Base-by-base conservation (phyloP, 805 yeast genomes). In the Diddensiella caesifluorescens region DNA sequence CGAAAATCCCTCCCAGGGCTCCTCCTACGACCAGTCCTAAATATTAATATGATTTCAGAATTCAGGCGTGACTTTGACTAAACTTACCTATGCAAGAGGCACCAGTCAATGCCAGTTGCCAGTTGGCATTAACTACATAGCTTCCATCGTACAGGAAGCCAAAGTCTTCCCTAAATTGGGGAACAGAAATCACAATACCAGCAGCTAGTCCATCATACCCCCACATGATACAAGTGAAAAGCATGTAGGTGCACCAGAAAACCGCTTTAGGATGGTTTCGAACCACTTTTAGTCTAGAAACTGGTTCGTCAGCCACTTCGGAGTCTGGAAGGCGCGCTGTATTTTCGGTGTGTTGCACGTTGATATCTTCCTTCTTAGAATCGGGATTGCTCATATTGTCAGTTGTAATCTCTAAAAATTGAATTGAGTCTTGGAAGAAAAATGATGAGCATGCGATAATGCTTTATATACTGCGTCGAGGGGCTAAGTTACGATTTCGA, bases 161-260 rank as follows among this genome's bases (percentile, higher is more conserved):
- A 25, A 42, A 42, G 13, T 42, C 41, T 25, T 31, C 29, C 12
- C 46, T 30, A 18, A 42, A 42, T 12, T 27, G 7, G 5, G 46
- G 46, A 12, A 42, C 35, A 5, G 41, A 35, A 9, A 42, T 28
- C 9, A 42, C 46, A 7, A 29, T 19, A 16, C 46, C 46, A 6
- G 37, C 42, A 13, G 46, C 46, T 18, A 25, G 36, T 15, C 33
- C 39, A 31, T 42, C 46, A 32, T 38, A 42, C 15, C 46, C 46
- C 42, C 46, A 42, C 22, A 26, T 21, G 15, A n/a, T 13, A 9
- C 22, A 22, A 13, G 23, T 22, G 13, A 19, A 34, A 7, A 34
- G 25, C 38, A 37, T 38, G 12, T 27, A 19, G 15, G 27, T 21
- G 18, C 29, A 28, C 46, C 46, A 42, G 3, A 21, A 28, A 13